phyloP scores from a whole-genome alignment of 2,329 filamentous ascomycete genomes.

The Exophiala aquamarina region DNA sequence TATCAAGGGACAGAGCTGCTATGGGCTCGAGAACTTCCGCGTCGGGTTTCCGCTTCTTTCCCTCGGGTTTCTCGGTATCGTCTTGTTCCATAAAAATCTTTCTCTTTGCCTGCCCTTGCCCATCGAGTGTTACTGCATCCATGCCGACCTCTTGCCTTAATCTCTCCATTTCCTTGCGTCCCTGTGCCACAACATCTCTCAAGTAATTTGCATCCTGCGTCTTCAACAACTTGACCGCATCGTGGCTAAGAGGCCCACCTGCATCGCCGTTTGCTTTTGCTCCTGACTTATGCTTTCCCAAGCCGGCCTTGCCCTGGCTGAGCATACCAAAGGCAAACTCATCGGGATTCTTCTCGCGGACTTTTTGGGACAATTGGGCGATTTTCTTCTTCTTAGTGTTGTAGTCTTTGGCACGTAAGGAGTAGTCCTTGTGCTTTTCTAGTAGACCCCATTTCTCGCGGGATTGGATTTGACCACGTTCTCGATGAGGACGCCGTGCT shows the following conservation, averaged over 20 bases:
- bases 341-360: slow-evolving; percentile 62
- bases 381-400: slow-evolving; percentile 62
- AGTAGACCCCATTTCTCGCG: slow-evolving; percentile 85
- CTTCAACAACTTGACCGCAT: slow-evolving; percentile 64
- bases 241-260: slow-evolving; percentile 44
- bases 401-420: slow-evolving; percentile 64
- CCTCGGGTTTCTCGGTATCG: slow-evolving; percentile 33
- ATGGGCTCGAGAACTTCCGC: slow-evolving; percentile 20
- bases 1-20: slow-evolving; percentile 6
- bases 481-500: slow-evolving; percentile 80
- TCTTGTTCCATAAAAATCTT: slow-evolving; percentile 39
- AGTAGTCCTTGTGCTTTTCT: slow-evolving; percentile 89
- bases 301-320: slow-evolving; percentile 43
- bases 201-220: slow-evolving; percentile 65
- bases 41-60: slow-evolving; percentile 26
- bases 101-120: slow-evolving; percentile 30
- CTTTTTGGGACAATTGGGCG: slow-evolving; percentile 59
- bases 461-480: slow-evolving; percentile 82
- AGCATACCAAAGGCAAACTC: slow-evolving; percentile 68
- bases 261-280: slow-evolving; percentile 46
- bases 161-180: slow-evolving; percentile 44
- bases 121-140: slow-evolving; percentile 29
- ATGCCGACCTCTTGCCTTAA: slow-evolving; percentile 39
- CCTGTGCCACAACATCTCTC: slow-evolving; percentile 58
- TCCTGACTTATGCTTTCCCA: slow-evolving; percentile 46